Evolutionary conservation across 805 yeast species (phyloP).

Genomic region (Millerozyma miso): DNA sequence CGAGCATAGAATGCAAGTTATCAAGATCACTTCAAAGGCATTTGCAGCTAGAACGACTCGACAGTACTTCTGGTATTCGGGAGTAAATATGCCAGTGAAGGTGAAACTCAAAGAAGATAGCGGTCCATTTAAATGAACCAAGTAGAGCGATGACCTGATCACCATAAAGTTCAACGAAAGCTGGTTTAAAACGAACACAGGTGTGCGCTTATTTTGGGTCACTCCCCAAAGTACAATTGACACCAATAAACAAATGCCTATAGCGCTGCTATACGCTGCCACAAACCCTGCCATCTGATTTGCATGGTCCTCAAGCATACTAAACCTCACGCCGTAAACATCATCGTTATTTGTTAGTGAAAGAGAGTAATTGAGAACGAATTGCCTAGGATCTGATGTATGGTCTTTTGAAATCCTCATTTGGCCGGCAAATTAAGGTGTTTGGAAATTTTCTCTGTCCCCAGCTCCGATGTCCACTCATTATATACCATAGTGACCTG

Average conservation of each 20-base stretch:
- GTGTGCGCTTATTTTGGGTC: constrained; percentile 50
- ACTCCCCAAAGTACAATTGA: constrained; percentile 11
- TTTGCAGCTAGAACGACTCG: constrained; percentile 58
- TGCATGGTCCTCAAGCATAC: constrained; percentile 9
- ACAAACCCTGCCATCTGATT: constrained; percentile 6
- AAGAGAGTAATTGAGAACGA: constrained; percentile 11
- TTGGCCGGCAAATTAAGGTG: not conserved
- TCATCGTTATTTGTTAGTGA: constrained; percentile 7
- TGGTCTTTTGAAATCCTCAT: not conserved
- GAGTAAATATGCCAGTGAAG: constrained; percentile 26
- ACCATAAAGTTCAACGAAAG: constrained; percentile 51
- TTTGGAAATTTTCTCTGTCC: too few relatives aligned
- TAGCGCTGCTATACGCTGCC: constrained; percentile 14
- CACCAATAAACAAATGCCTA: constrained; percentile 14
- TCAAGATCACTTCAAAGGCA: constrained; percentile 55
- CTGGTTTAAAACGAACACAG: constrained; percentile 73
- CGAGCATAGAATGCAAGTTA: constrained; percentile 59
- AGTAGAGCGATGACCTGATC: constrained; percentile 57
- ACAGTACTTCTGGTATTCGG: constrained; percentile 28
- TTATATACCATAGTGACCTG: too few relatives aligned
- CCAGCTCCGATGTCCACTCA: too few relatives aligned
- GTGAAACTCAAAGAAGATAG: constrained; percentile 46
- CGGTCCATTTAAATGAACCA: constrained; percentile 51
- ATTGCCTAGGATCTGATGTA: constrained; percentile 5
- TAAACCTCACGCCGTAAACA: constrained; percentile 9